Conservation (phyloP, 208 protist genomes). For the Crithidia fasciculata region DNA sequence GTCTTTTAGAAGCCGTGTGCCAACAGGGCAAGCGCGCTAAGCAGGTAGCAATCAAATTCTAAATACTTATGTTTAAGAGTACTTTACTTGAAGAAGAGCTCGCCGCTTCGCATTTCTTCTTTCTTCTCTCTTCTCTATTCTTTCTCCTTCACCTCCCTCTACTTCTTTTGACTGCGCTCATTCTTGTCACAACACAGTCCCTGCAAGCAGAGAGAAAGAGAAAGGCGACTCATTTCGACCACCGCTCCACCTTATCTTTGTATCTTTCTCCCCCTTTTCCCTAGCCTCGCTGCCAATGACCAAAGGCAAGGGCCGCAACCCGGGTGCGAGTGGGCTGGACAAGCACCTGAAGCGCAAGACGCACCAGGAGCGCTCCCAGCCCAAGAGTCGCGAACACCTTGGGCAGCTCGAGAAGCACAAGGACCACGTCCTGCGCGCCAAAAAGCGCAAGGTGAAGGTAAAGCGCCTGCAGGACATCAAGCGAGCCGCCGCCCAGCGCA, state of each 20-base stretch:
- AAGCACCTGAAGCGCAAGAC: conserved; percentile 91
- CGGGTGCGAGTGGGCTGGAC: conserved; percentile 77
- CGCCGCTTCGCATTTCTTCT: too few relatives aligned
- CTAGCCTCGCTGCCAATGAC: conserved; percentile 54
- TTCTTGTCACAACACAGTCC: too few relatives aligned
- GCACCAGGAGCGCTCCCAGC: conserved; percentile 92
- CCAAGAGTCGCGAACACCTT: conserved; percentile 73
- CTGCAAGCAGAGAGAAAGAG: too few relatives aligned
- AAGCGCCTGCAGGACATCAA: conserved; percentile 78
- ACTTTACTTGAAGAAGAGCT: too few relatives aligned
- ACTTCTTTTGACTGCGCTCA: too few relatives aligned
- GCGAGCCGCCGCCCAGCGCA: conserved; percentile 86
- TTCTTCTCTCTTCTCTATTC: too few relatives aligned
- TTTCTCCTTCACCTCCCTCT: too few relatives aligned
- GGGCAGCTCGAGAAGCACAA: conserved; percentile 95
- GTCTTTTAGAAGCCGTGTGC: too few relatives aligned
- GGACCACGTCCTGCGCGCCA: conserved; percentile 89
- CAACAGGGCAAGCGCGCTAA: too few relatives aligned
- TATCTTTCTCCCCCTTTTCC: background rate
- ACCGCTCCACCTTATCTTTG: background rate
- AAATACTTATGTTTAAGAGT: too few relatives aligned
- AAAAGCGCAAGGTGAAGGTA: conserved; percentile 80
- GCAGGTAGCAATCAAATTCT: too few relatives aligned
- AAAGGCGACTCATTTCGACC: background rate
- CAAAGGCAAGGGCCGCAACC: conserved; percentile 87